These are phyloP conservation scores for Panaeolus cyanescens DNA, from an alignment of 768 basidiomycete species.

Conservation along the genomic window DNA sequence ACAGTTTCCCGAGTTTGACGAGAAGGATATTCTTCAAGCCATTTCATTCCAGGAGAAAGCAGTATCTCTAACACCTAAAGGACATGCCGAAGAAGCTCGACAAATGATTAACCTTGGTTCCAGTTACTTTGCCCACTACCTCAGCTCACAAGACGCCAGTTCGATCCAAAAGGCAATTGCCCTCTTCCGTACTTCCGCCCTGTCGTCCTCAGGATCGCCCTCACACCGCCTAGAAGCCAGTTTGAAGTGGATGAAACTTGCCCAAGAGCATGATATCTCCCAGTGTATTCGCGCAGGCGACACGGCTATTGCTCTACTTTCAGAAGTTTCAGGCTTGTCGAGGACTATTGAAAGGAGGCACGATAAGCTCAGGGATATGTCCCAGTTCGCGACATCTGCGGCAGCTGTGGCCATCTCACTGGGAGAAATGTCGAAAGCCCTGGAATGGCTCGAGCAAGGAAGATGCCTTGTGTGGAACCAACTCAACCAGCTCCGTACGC, in stretches of 20 bases:
- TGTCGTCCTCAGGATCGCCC: not conserved
- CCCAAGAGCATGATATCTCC: not conserved
- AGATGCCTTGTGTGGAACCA: conserved; percentile 30
- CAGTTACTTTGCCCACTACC: not conserved
- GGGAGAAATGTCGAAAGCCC: conserved; percentile 4
- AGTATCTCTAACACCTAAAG: conserved; percentile 6
- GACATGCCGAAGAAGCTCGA: conserved; percentile 2
- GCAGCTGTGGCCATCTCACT: not conserved
- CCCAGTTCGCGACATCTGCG: not conserved
- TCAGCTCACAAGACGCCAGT: not conserved
- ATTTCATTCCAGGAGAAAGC: conserved; percentile 12
- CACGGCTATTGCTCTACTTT: not conserved
- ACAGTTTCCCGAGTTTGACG: not conserved
- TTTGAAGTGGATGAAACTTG: not conserved
- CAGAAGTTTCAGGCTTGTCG: conserved; percentile 2
- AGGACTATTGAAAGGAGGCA: conserved; percentile 5
- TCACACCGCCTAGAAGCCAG: conserved; percentile 6
- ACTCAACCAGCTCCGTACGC: conserved; percentile 21
- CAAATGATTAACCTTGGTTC: not conserved
- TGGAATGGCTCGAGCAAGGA: conserved; percentile 36
- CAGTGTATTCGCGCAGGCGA: not conserved
- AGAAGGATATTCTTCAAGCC: conserved; percentile 12
- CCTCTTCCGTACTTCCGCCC: not conserved
- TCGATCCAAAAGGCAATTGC: not conserved
- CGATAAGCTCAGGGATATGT: conserved; percentile 1